Evolutionary conservation across 2,329 filamentous ascomycete genomes (phyloP).

Genomic region (Penicillium palitans): DNA sequence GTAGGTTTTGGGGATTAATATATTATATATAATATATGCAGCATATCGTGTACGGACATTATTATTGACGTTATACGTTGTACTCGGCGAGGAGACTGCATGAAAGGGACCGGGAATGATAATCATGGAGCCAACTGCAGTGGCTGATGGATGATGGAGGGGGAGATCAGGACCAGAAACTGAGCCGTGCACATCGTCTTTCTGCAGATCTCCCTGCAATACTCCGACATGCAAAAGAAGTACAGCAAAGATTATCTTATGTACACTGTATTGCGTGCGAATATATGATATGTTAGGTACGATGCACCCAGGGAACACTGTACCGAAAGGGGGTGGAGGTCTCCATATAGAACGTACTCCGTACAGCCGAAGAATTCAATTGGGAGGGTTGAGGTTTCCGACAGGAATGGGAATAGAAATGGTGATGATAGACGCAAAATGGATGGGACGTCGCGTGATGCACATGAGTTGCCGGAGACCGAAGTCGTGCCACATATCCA

Average conservation of each 20-base stretch:
- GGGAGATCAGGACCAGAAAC: slow-evolving; percentile 15
- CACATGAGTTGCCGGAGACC: slow-evolving; percentile 11
- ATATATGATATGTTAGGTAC: slow-evolving; percentile 6
- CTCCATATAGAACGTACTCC: background rate
- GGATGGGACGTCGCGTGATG: slow-evolving; percentile 9
- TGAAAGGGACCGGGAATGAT: slow-evolving; percentile 2
- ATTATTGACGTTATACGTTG: background rate
- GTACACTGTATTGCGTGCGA: background rate
- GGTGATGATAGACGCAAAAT: slow-evolving; percentile 1
- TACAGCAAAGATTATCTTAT: background rate
- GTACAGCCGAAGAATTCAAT: background rate
- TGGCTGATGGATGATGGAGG: slow-evolving; percentile 16
- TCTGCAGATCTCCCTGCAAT: slow-evolving; percentile 8
- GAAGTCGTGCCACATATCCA: slow-evolving; percentile 13
- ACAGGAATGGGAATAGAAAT: slow-evolving; percentile 1
- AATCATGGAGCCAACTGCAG: slow-evolving; percentile 8
- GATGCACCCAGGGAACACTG: background rate
- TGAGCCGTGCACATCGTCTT: slow-evolving; percentile 20
- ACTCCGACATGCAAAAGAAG: background rate
- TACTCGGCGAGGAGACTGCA: slow-evolving; percentile 7
- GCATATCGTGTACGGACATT: background rate
- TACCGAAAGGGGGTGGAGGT: background rate
- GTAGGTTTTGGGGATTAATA: background rate
- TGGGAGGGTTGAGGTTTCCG: background rate
- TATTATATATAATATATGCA: background rate